A percentile compares a stretch with the other conserved stretches of the same genome.
Evolutionary conservation across 352 stramenopile species (phyloP).

Genomic region (Phytophthora crassamura): DNA sequence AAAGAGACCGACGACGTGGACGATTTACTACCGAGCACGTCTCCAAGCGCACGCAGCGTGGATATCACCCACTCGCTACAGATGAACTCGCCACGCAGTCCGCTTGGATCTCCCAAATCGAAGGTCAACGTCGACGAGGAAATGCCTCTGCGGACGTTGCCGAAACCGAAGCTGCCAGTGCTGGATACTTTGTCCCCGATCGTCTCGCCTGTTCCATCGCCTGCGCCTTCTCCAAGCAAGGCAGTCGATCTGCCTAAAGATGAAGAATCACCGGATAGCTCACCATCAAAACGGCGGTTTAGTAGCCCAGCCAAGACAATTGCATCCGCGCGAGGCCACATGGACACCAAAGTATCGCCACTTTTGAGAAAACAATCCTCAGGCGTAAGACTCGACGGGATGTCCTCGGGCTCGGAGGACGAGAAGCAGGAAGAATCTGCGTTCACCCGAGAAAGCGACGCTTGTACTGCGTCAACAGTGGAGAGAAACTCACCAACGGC

Average conservation of each 20-base stretch:
- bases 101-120: neutral
- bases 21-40: neutral
- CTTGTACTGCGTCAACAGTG: neutral
- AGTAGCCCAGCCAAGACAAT: slow-evolving; percentile 14
- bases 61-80: slow-evolving; percentile 1
- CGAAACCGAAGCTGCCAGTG: slow-evolving; percentile 22
- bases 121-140: slow-evolving; percentile 13
- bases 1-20: neutral
- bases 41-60: neutral
- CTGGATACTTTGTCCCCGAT: slow-evolving; percentile 25
- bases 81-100: neutral
- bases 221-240: slow-evolving; percentile 3
- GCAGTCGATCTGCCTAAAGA: neutral
- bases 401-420: slow-evolving; percentile 12
- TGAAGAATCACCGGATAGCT: neutral
- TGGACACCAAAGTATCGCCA: slow-evolving; percentile 5
- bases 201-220: slow-evolving; percentile 10
- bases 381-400: slow-evolving; percentile 5
- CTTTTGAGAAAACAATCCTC: slow-evolving; percentile 10
- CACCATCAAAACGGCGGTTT: slow-evolving; percentile 1
- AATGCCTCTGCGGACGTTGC: neutral
- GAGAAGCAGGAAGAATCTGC: neutral
- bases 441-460: neutral
- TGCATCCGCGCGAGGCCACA: neutral
- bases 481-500: neutral